Base-by-base conservation (phyloP, 1,139 yeast species). In the Candida mesenterica region DNA sequence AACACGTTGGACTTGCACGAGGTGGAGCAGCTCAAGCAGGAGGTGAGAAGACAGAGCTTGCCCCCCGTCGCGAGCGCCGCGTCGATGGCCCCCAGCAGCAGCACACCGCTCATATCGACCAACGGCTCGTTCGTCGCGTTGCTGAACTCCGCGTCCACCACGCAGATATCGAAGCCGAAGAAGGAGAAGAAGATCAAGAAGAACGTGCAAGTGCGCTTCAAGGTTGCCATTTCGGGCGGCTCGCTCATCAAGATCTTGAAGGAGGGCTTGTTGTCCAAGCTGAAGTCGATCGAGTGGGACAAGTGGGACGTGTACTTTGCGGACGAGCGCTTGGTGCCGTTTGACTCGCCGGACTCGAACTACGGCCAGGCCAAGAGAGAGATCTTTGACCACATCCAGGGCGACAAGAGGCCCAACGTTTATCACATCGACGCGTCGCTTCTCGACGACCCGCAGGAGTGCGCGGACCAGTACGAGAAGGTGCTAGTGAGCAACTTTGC, bases 381-480 rank as follows among this genome's bases (percentile, higher is more conserved):
- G 46, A 74, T 92, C 30, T 80, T 92, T 45, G 96, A 88, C 62
- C 68, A 67, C 39, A 77, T 89, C 24, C 56, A 67, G 29, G 66
- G 70, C 14, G 72, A 63, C 42, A 68, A 59, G 50, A 62, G 62
- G 36, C 97, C 97, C 10, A 76, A 77, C 30, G 79, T 92, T 40
- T 88, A 69, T 61, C 96, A 88, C 54, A 84, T 92, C 42, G 87
- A 90, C 59, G 94, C 84, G 56, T 53, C 77, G 4, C 68, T 89
- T 34, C 74, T 89, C 28, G 74, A 75, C 42, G 96, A 89, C 55
- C 90, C 97, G 3, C 95, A 85, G 56, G 97, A 88, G 60, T 89
- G 95, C 52, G 97, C 97, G 5, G 97, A 92, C 57, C 77, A 71
- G 42, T 92, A 92, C 61, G 98, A 92, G 56, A 87, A 89, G 62